Evolutionary conservation across 768 basidiomycete species (phyloP), one percentile per base, ranked within the genome.

Genomic region (Dioszegia crocea): DNA sequence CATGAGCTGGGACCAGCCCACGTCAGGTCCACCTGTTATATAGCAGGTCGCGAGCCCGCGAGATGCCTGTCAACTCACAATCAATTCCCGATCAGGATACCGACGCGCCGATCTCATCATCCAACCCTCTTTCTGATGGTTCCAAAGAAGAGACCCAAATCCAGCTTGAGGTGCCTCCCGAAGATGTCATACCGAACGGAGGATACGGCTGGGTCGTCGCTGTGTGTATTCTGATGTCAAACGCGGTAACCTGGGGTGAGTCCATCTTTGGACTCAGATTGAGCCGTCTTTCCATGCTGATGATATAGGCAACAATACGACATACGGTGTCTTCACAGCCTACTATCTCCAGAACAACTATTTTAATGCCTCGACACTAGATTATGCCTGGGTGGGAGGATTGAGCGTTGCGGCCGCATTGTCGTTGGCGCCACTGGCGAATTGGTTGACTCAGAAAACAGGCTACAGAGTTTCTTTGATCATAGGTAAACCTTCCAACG

Each of bases 131-230:
- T n/a, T n/a, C n/a, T n/a, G n/a, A n/a, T n/a, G n/a, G n/a, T n/a
- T n/a, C n/a, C n/a, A n/a, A n/a, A 33, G 33, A 33, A 33, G 33
- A 33, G 33, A 14, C 33, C 33, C 33, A 33, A 33, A 33, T 33
- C 33, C 6, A 33, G 33, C 33, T n/a, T n/a, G n/a, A n/a, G n/a
- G n/a, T n/a, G 6, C 19, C 26, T 17, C 9, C 14, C 26, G 47
- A 48, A 11, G 65, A 66, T 51, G 47, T 40, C 4, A 57, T 57
- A 9, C 76, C 76, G 4, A 76, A 77, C 59, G 76, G 76, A 24
- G 76, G 76, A n/a, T 77, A 76, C 59, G 76, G 76, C 4, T 77
- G 77, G 77, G 74, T 78, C 39, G 62, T 78, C 24, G 66, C 66
- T 6, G 57, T 49, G 1, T 76, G 71, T 60, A 23, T 74, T 12